Percentiles rank a stretch among this genome's conserved stretches.
Conservation (phyloP, 305 asterid species). For the Rubia occidens region DNA sequence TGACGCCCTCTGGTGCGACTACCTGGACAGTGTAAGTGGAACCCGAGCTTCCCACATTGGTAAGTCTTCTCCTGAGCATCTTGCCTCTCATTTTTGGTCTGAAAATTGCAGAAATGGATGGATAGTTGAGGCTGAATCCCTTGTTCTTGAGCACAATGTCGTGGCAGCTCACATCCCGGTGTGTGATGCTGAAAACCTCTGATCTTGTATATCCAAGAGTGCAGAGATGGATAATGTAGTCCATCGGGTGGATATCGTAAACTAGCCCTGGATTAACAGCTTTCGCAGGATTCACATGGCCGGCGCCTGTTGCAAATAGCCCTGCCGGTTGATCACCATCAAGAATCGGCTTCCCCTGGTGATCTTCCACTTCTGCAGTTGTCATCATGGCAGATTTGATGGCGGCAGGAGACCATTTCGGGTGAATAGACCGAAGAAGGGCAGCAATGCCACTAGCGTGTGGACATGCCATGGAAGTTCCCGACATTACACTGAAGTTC, state of each 20-base stretch:
- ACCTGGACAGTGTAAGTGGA: slow-evolving; percentile 54
- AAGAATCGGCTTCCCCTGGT: slow-evolving; percentile 59
- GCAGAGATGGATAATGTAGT: slow-evolving; percentile 68
- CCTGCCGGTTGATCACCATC: slow-evolving; percentile 68
- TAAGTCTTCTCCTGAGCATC: slow-evolving; percentile 43
- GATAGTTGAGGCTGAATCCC: slow-evolving; percentile 82
- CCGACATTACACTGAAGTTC: slow-evolving; percentile 87
- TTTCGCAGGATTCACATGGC: slow-evolving; percentile 71
- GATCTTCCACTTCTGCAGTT: slow-evolving; percentile 56
- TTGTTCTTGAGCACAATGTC: slow-evolving; percentile 36
- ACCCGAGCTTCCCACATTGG: slow-evolving; percentile 64
- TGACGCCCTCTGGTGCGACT: slow-evolving; percentile 69
- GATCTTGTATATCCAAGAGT: slow-evolving; percentile 47
- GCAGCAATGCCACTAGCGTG: slow-evolving; percentile 84
- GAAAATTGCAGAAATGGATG: slow-evolving; percentile 62
- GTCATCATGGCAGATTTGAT: slow-evolving; percentile 85
- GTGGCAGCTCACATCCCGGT: slow-evolving; percentile 70
- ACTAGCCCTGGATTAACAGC: slow-evolving; percentile 73
- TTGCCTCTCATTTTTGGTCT: slow-evolving; percentile 42
- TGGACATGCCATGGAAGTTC: slow-evolving; percentile 98
- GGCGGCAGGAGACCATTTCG: slow-evolving; percentile 77
- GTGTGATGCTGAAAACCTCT: slow-evolving; percentile 64
- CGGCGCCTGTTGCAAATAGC: slow-evolving; percentile 72
- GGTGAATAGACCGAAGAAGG: slow-evolving; percentile 55
- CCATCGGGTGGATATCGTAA: slow-evolving; percentile 55